A percentile compares a stretch with the other conserved stretches of the same genome.
Evolutionary conservation across 179 eudicot species (phyloP).

Genomic region (Pouteria campechiana): DNA sequence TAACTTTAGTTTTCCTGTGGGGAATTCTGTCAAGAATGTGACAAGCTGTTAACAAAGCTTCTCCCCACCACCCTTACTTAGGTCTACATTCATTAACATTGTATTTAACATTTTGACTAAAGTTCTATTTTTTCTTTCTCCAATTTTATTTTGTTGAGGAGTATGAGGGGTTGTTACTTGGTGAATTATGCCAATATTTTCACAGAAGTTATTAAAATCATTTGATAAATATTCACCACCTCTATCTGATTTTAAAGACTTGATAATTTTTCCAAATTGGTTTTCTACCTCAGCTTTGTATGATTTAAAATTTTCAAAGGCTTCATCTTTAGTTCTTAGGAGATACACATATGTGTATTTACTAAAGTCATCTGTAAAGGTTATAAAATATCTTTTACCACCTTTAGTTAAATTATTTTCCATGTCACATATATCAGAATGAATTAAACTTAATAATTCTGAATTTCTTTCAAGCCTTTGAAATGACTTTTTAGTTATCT

Average conservation of each 20-base stretch:
- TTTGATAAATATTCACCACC: background rate
- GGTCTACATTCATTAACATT: background rate
- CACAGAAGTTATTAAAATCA: background rate
- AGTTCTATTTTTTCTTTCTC: background rate
- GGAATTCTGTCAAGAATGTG: background rate
- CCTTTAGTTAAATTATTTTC: too few relatives aligned
- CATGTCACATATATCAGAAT: too few relatives aligned
- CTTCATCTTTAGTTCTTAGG: too few relatives aligned
- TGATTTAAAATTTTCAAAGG: background rate
- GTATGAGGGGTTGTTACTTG: background rate
- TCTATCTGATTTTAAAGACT: background rate
- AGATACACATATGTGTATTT: too few relatives aligned
- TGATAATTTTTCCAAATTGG: background rate
- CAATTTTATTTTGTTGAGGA: background rate
- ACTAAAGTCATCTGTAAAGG: background rate
- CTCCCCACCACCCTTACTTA: background rate
- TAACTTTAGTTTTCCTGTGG: too few relatives aligned
- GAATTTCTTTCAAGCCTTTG: too few relatives aligned
- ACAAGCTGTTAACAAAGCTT: background rate
- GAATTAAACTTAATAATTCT: too few relatives aligned
- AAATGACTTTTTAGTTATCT: too few relatives aligned
- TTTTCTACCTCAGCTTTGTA: conserved; percentile 1
- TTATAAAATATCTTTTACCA: too few relatives aligned
- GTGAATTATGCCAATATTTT: background rate
- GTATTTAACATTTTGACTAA: background rate